phyloP scores from a whole-genome alignment of 2,329 filamentous ascomycete genomes.

The Curvularia spicifera region DNA sequence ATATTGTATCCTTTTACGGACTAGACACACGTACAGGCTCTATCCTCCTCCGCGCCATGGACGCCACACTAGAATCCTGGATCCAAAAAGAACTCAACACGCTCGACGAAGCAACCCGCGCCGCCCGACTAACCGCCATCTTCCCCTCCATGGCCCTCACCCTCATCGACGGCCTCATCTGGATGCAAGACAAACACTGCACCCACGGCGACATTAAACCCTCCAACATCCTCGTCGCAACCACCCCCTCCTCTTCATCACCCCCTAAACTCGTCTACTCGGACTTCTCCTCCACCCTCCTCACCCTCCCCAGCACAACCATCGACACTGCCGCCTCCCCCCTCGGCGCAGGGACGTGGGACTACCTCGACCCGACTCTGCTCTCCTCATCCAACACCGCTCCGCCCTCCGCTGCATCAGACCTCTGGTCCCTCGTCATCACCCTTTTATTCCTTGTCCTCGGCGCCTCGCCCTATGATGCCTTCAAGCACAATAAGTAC shows the following conservation, averaged over 20 bases:
- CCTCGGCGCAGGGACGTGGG: slow-evolving; percentile 55
- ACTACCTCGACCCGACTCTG: slow-evolving; percentile 52
- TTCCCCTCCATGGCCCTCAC: slow-evolving; percentile 52
- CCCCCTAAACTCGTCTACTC: slow-evolving; percentile 45
- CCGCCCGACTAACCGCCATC: slow-evolving; percentile 43
- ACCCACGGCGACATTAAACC: slow-evolving; percentile 58
- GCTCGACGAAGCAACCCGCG: slow-evolving; percentile 36
- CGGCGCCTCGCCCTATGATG: slow-evolving; percentile 52
- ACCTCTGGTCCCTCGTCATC: slow-evolving; percentile 56
- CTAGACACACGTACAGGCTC: slow-evolving; percentile 39
- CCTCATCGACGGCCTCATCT: slow-evolving; percentile 52
- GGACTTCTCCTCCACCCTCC: slow-evolving; percentile 53
- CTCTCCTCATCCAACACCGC: slow-evolving; percentile 26
- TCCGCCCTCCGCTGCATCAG: slow-evolving; percentile 46
- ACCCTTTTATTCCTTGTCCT: slow-evolving; percentile 54
- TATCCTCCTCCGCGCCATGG: slow-evolving; percentile 44
- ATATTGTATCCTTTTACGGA: slow-evolving; percentile 46
- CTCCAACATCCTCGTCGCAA: slow-evolving; percentile 53
- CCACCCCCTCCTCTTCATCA: slow-evolving; percentile 7
- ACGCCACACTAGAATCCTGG: slow-evolving; percentile 43
- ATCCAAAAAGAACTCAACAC: slow-evolving; percentile 39
- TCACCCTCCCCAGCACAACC: slow-evolving; percentile 16
- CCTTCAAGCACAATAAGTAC: slow-evolving; percentile 50
- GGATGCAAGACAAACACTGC: slow-evolving; percentile 50
- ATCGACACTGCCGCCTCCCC: slow-evolving; percentile 25